Evolutionary conservation across 2,329 filamentous ascomycete genomes (phyloP).

Genomic region (Neopestalotiopsis sp.): DNA sequence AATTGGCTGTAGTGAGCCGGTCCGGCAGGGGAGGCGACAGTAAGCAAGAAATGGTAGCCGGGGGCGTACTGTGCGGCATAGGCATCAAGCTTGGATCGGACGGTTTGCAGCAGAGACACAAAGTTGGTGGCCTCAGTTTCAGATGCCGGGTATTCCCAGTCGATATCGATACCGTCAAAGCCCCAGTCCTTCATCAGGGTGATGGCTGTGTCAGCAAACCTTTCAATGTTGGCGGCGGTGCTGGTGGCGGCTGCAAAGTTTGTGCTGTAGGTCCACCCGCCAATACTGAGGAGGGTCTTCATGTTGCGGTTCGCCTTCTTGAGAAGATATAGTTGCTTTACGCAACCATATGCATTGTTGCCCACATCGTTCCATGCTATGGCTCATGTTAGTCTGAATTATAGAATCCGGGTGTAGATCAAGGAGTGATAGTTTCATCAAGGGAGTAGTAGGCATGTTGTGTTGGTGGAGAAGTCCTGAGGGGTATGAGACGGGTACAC

Average conservation of each 20-base stretch:
- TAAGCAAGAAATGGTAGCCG: slow-evolving; percentile 58
- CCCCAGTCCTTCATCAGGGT: slow-evolving; percentile 75
- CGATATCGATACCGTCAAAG: slow-evolving; percentile 48
- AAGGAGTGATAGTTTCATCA: not conserved
- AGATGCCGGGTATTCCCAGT: slow-evolving; percentile 46
- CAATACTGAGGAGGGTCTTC: slow-evolving; percentile 80
- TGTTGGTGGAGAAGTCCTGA: not conserved
- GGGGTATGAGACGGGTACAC: not conserved
- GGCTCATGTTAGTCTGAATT: slow-evolving; percentile 21
- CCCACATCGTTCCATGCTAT: slow-evolving; percentile 64
- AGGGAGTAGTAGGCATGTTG: not conserved
- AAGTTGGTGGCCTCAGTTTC: slow-evolving; percentile 46
- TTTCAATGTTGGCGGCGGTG: slow-evolving; percentile 63
- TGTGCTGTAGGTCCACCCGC: slow-evolving; percentile 82
- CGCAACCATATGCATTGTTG: slow-evolving; percentile 78
- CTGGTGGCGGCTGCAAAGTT: slow-evolving; percentile 74
- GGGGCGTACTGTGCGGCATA: slow-evolving; percentile 50
- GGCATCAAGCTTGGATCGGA: slow-evolving; percentile 52
- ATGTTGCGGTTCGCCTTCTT: slow-evolving; percentile 80
- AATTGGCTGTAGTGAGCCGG: slow-evolving; percentile 52
- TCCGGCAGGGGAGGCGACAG: slow-evolving; percentile 57
- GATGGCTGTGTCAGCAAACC: slow-evolving; percentile 74
- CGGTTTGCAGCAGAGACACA: slow-evolving; percentile 47
- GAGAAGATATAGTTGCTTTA: slow-evolving; percentile 79
- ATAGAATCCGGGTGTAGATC: not conserved